Evolutionary conservation across 495 filamentous ascomycete genomes (phyloP).

Genomic region (Platismatia glauca): DNA sequence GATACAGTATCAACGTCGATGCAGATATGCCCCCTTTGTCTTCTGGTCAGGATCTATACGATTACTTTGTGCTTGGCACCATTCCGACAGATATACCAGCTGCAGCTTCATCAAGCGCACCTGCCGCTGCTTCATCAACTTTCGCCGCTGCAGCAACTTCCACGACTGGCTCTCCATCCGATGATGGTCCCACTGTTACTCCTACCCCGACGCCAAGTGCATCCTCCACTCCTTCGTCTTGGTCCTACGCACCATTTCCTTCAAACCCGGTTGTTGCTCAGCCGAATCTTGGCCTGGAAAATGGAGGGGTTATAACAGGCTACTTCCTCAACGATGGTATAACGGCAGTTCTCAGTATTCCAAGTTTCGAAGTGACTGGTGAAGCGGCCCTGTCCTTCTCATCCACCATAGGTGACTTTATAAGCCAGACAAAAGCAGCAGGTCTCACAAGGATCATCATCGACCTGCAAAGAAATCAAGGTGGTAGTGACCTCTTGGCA

Average conservation of each 20-base stretch:
- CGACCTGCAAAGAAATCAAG: slow-evolving; percentile 42
- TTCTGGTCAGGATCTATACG: slow-evolving; percentile 43
- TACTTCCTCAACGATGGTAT: slow-evolving; percentile 36
- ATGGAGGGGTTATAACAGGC: slow-evolving; percentile 33
- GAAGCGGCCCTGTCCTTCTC: slow-evolving; percentile 32
- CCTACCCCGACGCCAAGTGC: slow-evolving; percentile 1
- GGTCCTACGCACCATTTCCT: slow-evolving; percentile 31
- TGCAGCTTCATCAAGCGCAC: slow-evolving; percentile 4
- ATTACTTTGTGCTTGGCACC: slow-evolving; percentile 39
- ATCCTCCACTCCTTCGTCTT: slow-evolving; percentile 19
- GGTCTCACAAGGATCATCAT: slow-evolving; percentile 41
- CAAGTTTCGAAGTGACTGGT: slow-evolving; percentile 35
- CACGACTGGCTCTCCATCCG: slow-evolving; percentile 6
- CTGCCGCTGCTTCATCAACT: slow-evolving; percentile 6
- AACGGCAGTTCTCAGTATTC: slow-evolving; percentile 42
- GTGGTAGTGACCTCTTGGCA: slow-evolving; percentile 35
- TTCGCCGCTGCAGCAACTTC: slow-evolving; percentile 6
- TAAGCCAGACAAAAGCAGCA: slow-evolving; percentile 29
- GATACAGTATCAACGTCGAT: slow-evolving; percentile 27
- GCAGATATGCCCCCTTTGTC: slow-evolving; percentile 34
- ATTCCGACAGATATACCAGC: slow-evolving; percentile 8
- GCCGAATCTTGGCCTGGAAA: slow-evolving; percentile 25
- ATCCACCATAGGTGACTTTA: slow-evolving; percentile 34
- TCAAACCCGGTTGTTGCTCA: slow-evolving; percentile 28
- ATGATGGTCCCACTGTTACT: slow-evolving; percentile 8